phyloP scores from a whole-genome alignment of 192 early-diverging fungal genomes.

The Dimargaris xerosporica region DNA sequence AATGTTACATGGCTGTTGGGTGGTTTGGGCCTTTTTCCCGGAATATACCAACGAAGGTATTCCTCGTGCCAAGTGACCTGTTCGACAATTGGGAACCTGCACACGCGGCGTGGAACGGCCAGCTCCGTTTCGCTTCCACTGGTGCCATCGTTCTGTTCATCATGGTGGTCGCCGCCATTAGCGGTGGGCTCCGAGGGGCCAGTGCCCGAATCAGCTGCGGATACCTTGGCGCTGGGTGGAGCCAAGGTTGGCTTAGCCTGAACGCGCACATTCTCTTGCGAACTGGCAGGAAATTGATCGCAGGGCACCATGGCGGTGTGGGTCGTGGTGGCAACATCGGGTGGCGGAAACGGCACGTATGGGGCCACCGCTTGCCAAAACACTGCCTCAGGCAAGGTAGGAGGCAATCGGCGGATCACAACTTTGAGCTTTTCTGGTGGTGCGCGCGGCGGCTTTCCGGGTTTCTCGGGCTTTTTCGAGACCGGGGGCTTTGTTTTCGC shows the following conservation, averaged over 20 bases:
- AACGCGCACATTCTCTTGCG: neutral
- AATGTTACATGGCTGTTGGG: conserved; percentile 41
- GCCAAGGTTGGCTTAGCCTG: too few relatives aligned
- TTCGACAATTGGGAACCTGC: neutral
- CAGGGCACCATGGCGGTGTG: neutral
- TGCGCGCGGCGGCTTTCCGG: neutral
- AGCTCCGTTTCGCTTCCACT: neutral
- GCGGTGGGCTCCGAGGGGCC: neutral
- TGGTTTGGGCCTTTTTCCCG: conserved; percentile 6
- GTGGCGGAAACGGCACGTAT: neutral
- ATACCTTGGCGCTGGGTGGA: neutral
- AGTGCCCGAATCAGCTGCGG: neutral
- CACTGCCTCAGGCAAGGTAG: conserved; percentile 52
- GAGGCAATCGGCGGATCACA: conserved; percentile 59
- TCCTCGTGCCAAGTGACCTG: neutral
- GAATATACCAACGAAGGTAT: conserved; percentile 8
- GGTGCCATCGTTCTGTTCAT: neutral
- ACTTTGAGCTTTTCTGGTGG: conserved; percentile 33
- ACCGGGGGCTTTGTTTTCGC: neutral
- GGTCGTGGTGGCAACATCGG: neutral
- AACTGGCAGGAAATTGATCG: neutral
- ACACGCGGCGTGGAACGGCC: neutral
- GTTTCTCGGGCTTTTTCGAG: neutral
- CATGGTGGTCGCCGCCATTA: too few relatives aligned
- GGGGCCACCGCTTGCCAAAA: conserved; percentile 39